phyloP scores from a whole-genome alignment of 306 rosid species.

The Crotalaria pallida region DNA sequence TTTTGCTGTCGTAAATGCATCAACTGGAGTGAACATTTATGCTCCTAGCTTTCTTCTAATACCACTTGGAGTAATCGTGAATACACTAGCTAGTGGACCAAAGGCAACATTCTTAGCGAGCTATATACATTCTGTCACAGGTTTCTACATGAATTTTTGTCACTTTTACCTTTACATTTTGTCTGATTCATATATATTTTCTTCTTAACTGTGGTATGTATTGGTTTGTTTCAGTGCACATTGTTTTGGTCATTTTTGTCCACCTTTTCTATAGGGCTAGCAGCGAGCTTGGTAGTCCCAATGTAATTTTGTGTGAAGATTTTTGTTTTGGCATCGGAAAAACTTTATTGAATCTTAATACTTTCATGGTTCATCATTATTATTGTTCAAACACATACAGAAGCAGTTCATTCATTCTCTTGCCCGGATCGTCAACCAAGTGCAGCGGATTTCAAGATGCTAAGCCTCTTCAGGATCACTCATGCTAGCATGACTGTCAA shows the following conservation, averaged over 20 bases:
- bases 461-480: constrained; percentile 73
- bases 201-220: not conserved
- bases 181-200: not conserved
- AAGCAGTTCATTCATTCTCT: constrained; percentile 17
- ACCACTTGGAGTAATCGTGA: constrained; percentile 89
- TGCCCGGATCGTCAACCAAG: not conserved
- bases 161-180: not conserved
- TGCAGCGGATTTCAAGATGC: constrained; percentile 12
- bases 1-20: constrained; percentile 88
- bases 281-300: constrained; percentile 81
- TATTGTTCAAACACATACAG: constrained; percentile 7
- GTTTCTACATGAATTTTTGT: constrained; percentile 28
- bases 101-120: constrained; percentile 98
- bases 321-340: no score
- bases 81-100: constrained; percentile 87
- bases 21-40: constrained; percentile 82
- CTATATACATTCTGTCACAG: constrained; percentile 93
- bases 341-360: constrained; percentile 1
- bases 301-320: no score
- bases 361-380: constrained; percentile 5
- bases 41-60: constrained; percentile 95
- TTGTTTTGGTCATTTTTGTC: constrained; percentile 82
- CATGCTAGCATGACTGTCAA: constrained; percentile 47
- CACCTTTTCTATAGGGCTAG: constrained; percentile 80
- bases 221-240: constrained; percentile 49